Evolutionary conservation across 495 filamentous ascomycete species (phyloP).

Genomic region (Aspergillus sclerotiicarbonarius): DNA sequence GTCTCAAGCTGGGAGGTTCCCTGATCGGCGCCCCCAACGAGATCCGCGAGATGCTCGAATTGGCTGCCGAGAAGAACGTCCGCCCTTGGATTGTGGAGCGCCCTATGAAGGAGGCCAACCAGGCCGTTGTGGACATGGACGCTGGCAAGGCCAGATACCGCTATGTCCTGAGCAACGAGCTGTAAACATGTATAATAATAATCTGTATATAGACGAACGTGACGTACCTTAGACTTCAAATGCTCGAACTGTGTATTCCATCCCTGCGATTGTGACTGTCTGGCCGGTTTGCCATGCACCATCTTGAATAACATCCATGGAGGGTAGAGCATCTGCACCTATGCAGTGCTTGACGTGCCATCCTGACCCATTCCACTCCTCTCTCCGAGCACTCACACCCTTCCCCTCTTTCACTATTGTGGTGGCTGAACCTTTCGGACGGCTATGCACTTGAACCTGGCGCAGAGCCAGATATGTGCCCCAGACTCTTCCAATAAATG

Average conservation of each 20-base stretch:
- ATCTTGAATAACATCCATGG: conserved; percentile 21
- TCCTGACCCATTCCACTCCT: conserved; percentile 30
- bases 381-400: conserved; percentile 37
- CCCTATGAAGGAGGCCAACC: conserved; percentile 66
- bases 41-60: conserved; percentile 71
- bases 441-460: conserved; percentile 27
- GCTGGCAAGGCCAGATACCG: conserved; percentile 65
- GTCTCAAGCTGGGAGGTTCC: conserved; percentile 60
- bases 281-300: conserved; percentile 14
- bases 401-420: conserved; percentile 26
- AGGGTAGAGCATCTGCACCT: conserved; percentile 26
- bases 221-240: conserved; percentile 24
- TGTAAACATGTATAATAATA: background rate
- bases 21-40: conserved; percentile 64
- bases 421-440: conserved; percentile 11
- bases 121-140: conserved; percentile 61
- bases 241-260: conserved; percentile 34
- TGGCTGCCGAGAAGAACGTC: conserved; percentile 66
- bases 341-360: conserved; percentile 33
- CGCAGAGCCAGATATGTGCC: conserved; percentile 38
- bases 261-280: conserved; percentile 26
- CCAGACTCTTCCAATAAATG: conserved; percentile 38
- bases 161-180: conserved; percentile 56
- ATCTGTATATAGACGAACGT: conserved; percentile 4
- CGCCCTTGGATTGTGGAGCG: conserved; percentile 63